Evolutionary conservation across 1,284 basidiomycete species (phyloP).

Genomic region (Macrocystidia cucumis): DNA sequence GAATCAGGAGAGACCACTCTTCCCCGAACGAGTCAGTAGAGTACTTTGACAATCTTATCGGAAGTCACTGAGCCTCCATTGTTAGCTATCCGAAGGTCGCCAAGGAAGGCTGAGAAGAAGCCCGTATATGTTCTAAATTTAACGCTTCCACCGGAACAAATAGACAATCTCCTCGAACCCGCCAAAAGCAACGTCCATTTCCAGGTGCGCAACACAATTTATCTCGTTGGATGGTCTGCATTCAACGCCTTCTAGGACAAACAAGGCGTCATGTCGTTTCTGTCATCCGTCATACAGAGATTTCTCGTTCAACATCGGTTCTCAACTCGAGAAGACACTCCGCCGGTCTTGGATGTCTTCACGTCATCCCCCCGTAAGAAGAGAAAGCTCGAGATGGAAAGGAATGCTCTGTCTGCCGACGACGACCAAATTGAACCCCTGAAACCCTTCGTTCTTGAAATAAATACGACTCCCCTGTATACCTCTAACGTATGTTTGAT

Average conservation of each 20-base stretch:
- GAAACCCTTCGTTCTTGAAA: constrained; percentile 2
- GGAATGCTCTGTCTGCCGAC: constrained; percentile 25
- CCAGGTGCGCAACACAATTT: constrained; percentile 38
- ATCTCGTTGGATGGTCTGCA: not conserved
- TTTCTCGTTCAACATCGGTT: constrained; percentile 69
- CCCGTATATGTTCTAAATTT: constrained; percentile 80
- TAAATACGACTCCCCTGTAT: not conserved
- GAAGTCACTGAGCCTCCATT: constrained; percentile 5
- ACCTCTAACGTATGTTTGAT: constrained; percentile 10
- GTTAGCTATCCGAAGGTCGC: constrained; percentile 55
- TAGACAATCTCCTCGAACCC: constrained; percentile 78
- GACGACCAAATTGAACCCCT: constrained; percentile 2
- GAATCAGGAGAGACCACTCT: constrained; percentile 44
- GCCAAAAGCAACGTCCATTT: constrained; percentile 64
- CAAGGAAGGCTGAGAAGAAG: constrained; percentile 67
- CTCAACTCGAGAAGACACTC: constrained; percentile 12
- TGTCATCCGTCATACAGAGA: constrained; percentile 50
- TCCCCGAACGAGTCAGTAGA: constrained; percentile 34
- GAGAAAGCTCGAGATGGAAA: constrained; percentile 21
- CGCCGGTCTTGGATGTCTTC: constrained; percentile 5
- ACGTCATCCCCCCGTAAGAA: constrained; percentile 32
- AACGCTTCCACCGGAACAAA: constrained; percentile 48
- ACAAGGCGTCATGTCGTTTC: constrained; percentile 40
- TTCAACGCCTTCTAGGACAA: constrained; percentile 36
- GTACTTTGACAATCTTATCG: constrained; percentile 1